Conservation (phyloP, 768 basidiomycete species). For the Panellus pusillus region DNA sequence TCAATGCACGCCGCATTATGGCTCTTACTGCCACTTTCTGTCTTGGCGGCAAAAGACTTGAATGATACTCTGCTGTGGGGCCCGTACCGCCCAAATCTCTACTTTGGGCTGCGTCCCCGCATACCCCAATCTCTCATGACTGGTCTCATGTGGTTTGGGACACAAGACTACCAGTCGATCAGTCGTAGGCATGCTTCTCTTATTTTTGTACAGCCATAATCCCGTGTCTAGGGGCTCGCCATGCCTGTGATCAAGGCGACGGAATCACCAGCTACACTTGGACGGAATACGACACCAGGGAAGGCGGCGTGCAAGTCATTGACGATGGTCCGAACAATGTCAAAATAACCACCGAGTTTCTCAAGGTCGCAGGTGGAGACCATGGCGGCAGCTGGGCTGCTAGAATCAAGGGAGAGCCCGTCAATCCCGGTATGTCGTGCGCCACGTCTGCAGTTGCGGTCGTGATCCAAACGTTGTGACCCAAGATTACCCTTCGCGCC, state of each 20-base stretch:
- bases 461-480: not conserved
- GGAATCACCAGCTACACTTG: slow-evolving; percentile 81
- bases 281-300: slow-evolving; percentile 83
- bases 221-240: slow-evolving; percentile 59
- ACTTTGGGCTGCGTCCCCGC: slow-evolving; percentile 87
- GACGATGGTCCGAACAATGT: slow-evolving; percentile 84
- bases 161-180: slow-evolving; percentile 77
- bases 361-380: slow-evolving; percentile 82
- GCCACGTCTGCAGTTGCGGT: not conserved
- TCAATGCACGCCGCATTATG: slow-evolving; percentile 42
- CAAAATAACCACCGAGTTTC: slow-evolving; percentile 76
- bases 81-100: slow-evolving; percentile 88
- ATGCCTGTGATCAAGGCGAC: slow-evolving; percentile 88
- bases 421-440: slow-evolving; percentile 55
- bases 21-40: slow-evolving; percentile 48
- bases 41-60: slow-evolving; percentile 35
- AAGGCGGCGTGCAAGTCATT: slow-evolving; percentile 84
- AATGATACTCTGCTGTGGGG: slow-evolving; percentile 78
- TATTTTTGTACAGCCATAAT: slow-evolving; percentile 7
- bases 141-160: slow-evolving; percentile 93
- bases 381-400: slow-evolving; percentile 90
- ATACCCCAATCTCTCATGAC: slow-evolving; percentile 89
- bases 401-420: slow-evolving; percentile 77
- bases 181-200: slow-evolving; percentile 44
- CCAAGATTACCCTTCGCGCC: slow-evolving; percentile 52